A percentile compares a stretch with the other conserved stretches of the same genome.
phyloP scores from a whole-genome alignment of 208 protist species.

The Trypanosoma conorhini region DNA sequence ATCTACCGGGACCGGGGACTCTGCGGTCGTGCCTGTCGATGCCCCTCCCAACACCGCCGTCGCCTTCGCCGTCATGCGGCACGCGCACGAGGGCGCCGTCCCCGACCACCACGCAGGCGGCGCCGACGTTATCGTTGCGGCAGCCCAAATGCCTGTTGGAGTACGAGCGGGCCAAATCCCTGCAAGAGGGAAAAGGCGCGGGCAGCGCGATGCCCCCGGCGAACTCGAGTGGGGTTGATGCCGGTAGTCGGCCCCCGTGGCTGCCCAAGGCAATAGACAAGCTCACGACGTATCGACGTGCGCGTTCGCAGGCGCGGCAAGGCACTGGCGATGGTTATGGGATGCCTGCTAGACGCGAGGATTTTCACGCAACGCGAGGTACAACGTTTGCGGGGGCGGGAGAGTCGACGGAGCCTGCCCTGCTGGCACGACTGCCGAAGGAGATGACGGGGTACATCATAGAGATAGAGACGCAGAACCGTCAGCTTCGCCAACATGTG shows the following conservation, averaged over 20 bases:
- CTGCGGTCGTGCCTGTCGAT: neutral
- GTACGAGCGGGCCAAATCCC: neutral
- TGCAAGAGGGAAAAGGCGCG: neutral
- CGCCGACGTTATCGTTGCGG: neutral
- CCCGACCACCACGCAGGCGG: neutral
- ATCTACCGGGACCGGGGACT: neutral
- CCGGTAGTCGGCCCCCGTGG: neutral
- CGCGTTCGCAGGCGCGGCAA: constrained; percentile 7
- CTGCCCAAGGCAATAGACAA: constrained; percentile 18
- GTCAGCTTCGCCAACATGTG: constrained; percentile 20
- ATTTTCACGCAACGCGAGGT: neutral
- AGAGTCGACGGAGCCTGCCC: neutral
- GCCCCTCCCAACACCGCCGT: neutral
- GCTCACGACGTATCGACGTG: constrained; percentile 17
- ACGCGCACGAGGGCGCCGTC: constrained; percentile 10
- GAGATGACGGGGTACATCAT: constrained; percentile 28
- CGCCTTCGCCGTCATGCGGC: neutral
- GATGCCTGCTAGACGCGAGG: neutral
- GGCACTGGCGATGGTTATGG: neutral
- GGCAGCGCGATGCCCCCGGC: neutral
- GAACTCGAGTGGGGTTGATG: neutral
- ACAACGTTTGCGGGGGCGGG: neutral
- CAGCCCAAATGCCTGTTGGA: constrained; percentile 18
- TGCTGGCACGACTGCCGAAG: constrained; percentile 9
- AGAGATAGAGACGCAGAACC: constrained; percentile 27